Conservation (phyloP, 2,329 filamentous ascomycete species). For the Diplodia intermedia region DNA sequence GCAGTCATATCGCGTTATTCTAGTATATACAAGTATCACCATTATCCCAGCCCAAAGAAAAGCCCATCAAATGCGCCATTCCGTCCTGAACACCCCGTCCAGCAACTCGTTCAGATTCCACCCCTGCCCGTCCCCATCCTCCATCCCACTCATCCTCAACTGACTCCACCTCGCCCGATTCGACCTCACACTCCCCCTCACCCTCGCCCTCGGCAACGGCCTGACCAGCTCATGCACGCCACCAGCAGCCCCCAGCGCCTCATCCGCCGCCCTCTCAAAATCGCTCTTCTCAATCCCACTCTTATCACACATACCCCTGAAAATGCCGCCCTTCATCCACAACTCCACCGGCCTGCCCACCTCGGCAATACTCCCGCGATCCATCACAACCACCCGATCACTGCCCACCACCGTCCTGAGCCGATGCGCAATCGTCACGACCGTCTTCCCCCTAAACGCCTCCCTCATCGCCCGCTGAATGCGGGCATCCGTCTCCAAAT, state of each 20-base stretch:
- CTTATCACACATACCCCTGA: slow-evolving; percentile 86
- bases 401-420: slow-evolving; percentile 92
- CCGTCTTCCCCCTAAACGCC: slow-evolving; percentile 83
- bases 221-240: not conserved
- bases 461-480: slow-evolving; percentile 88
- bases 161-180: not conserved
- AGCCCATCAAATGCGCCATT: not conserved
- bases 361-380: slow-evolving; percentile 85
- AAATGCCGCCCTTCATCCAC: slow-evolving; percentile 76
- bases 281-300: slow-evolving; percentile 72
- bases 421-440: slow-evolving; percentile 91
- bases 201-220: not conserved
- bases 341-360: slow-evolving; percentile 77
- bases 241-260: not conserved
- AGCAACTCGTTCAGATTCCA: slow-evolving; percentile 36
- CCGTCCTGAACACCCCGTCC: not conserved
- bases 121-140: slow-evolving; percentile 44
- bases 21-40: not conserved
- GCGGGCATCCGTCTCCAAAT: slow-evolving; percentile 96
- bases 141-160: not conserved
- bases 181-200: not conserved
- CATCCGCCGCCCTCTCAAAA: slow-evolving; percentile 10
- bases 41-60: not conserved
- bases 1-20: not conserved
- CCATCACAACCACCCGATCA: slow-evolving; percentile 97